Conservation (phyloP, 1,284 basidiomycete genomes). For the Fomes fomentarius region DNA sequence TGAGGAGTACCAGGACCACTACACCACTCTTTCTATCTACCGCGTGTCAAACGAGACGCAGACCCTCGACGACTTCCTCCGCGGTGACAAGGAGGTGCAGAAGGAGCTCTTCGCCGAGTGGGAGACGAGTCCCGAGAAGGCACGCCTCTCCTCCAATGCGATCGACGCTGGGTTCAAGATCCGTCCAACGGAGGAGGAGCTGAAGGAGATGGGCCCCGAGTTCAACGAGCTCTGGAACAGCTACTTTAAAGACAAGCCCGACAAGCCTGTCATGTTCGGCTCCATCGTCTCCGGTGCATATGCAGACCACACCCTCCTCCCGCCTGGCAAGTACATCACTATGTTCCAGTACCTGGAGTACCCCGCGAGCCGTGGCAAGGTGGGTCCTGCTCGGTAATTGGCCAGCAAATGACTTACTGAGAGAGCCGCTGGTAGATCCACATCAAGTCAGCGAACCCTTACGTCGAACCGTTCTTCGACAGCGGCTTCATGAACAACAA, state of each 20-base stretch:
- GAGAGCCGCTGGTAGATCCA: too few species aligned
- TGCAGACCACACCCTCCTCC: constrained; percentile 69
- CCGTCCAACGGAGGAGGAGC: constrained; percentile 66
- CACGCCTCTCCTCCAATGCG: constrained; percentile 65
- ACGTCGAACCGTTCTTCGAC: constrained; percentile 67
- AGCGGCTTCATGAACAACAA: constrained; percentile 78
- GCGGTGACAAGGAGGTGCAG: constrained; percentile 62
- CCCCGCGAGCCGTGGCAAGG: constrained; percentile 68
- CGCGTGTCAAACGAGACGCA: constrained; percentile 67
- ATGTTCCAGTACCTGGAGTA: constrained; percentile 80
- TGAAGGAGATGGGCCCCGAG: constrained; percentile 78
- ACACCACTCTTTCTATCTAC: constrained; percentile 67
- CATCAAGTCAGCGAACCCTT: constrained; percentile 61
- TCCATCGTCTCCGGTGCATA: constrained; percentile 71
- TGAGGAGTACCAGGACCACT: constrained; percentile 76
- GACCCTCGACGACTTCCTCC: constrained; percentile 71
- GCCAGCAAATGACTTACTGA: too few species aligned
- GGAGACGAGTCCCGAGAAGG: constrained; percentile 72
- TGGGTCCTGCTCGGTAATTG: constrained; percentile 19
- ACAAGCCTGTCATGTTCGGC: constrained; percentile 77
- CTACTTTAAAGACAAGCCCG: constrained; percentile 78
- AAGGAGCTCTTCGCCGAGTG: constrained; percentile 66
- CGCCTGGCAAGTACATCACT: constrained; percentile 72
- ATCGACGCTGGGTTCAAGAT: constrained; percentile 81
- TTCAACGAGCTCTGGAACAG: constrained; percentile 68